These are phyloP conservation scores for Coemansia sp. DNA, from an alignment of 192 early-diverging fungal species.

Conservation along the genomic window DNA sequence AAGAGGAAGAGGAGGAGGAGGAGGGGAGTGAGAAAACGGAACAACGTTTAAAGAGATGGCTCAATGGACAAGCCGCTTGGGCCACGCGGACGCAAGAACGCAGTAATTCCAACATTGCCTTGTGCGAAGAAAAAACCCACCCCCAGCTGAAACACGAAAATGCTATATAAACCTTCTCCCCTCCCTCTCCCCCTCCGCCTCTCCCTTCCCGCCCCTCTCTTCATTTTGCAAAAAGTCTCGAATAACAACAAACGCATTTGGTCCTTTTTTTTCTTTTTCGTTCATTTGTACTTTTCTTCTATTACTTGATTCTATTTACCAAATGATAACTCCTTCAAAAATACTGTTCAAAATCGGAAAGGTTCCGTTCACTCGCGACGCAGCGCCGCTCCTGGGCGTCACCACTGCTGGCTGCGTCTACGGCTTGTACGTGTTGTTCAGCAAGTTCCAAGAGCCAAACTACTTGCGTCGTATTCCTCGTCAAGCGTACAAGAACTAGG, in stretches of 20 bases:
- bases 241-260: too few relatives aligned
- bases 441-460: conserved; percentile 53
- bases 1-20: background rate
- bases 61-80: background rate
- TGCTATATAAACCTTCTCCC: background rate
- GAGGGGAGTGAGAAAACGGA: background rate
- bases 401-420: conserved; percentile 49
- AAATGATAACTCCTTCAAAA: conserved; percentile 1
- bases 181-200: too few relatives aligned
- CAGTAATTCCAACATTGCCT: background rate
- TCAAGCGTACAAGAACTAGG: conserved; percentile 36
- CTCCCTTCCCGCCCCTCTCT: too few relatives aligned
- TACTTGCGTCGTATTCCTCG: conserved; percentile 44
- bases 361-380: conserved; percentile 46
- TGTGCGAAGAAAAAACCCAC: too few relatives aligned
- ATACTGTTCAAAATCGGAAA: conserved; percentile 40
- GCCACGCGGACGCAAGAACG: too few relatives aligned
- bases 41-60: too few relatives aligned
- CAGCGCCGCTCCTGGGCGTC: conserved; percentile 39
- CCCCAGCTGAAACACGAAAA: background rate
- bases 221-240: too few relatives aligned
- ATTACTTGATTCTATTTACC: background rate
- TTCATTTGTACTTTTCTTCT: too few relatives aligned
- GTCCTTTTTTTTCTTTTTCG: background rate
- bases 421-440: conserved; percentile 43